Base-by-base conservation (phyloP, 2,329 filamentous ascomycete genomes). In the Alternaria longipes region DNA sequence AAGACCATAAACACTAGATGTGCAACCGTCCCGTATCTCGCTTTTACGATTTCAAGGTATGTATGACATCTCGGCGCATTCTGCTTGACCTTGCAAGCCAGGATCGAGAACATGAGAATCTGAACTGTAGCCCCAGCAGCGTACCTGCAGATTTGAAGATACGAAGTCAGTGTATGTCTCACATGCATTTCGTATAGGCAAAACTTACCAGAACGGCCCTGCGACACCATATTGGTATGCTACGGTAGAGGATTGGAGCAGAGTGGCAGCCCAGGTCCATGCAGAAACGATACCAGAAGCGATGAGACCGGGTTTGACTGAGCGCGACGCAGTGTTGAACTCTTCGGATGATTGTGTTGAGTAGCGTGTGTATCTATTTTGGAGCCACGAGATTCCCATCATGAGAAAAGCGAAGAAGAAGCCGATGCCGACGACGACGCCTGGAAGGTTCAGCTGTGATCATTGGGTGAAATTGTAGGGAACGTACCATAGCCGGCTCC, bases 261-360 rank as follows among this genome's bases (percentile, higher is more conserved):
- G 54, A 11, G 83, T 84, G 6, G 83, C 80, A 18, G 79, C 79
- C 81, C 81, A 84, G 5, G 82, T 84, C 83, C 83, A 84, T 2
- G 82, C 81, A 5, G 79, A 82, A 12, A 84, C 82, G 54, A 84
- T 81, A 4, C 81, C 81, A 7, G 79, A 79, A 4, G 81, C 80
- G 50, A 83, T 82, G 5, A 84, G 77, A 7, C 82, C 82, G 1
- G 82, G 80, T 54, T 81, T 81, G 41, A 82, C 78, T 40, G 72
- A 77, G 40, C 80, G 72, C 5, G 79, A 82, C 0, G 82, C 82
- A 2, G 82, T 83, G 68, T 81, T 82, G 77, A 83, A 84, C 62
- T 83, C 80, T 62, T 84, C 82, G 4, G 80, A 78, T 53, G 78
- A 75, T 32, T 79, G 77, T 6, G 80, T 82, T 6, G 79, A 81